phyloP scores from a whole-genome alignment of 345 rosid genomes.

The Murraya koenigii region DNA sequence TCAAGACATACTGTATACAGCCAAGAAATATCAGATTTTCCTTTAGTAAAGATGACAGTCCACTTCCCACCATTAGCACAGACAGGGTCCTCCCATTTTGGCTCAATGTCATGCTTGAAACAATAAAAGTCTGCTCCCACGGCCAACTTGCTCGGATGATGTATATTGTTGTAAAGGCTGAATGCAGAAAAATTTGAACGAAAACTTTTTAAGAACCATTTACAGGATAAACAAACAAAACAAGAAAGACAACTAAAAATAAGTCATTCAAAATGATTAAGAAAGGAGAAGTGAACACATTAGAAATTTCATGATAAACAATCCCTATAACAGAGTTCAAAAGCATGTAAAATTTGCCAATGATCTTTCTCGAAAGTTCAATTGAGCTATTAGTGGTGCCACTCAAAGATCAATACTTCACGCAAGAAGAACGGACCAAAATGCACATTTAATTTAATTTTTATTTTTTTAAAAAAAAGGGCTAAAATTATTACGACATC shows the following conservation, averaged over 20 bases:
- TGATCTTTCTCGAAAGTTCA: background rate
- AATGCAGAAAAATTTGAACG: slow-evolving; percentile 10
- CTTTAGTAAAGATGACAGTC: slow-evolving; percentile 51
- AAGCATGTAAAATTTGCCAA: background rate
- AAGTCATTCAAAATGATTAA: background rate
- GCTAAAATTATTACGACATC: too few species aligned
- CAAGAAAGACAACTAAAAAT: background rate
- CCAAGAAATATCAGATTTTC: slow-evolving; percentile 74
- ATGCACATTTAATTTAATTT: too few species aligned
- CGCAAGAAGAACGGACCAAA: background rate
- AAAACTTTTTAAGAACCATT: background rate
- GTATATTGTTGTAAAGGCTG: slow-evolving; percentile 78
- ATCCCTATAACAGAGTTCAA: background rate
- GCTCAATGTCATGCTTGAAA: slow-evolving; percentile 84
- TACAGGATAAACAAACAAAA: background rate
- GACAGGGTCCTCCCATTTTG: slow-evolving; percentile 97
- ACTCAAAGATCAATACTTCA: background rate
- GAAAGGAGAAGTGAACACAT: background rate
- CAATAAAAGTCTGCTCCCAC: slow-evolving; percentile 71
- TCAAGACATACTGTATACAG: slow-evolving; percentile 58
- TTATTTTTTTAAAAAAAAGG: too few species aligned
- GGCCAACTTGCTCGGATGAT: slow-evolving; percentile 69
- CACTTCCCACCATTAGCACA: slow-evolving; percentile 97
- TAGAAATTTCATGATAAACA: background rate
- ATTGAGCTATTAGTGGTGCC: background rate